Percentiles rank a stretch among this genome's conserved stretches.
These are phyloP conservation scores for Podosphaera aphanis DNA, from an alignment of 2,329 filamentous ascomycete species.

Conservation along the genomic window DNA sequence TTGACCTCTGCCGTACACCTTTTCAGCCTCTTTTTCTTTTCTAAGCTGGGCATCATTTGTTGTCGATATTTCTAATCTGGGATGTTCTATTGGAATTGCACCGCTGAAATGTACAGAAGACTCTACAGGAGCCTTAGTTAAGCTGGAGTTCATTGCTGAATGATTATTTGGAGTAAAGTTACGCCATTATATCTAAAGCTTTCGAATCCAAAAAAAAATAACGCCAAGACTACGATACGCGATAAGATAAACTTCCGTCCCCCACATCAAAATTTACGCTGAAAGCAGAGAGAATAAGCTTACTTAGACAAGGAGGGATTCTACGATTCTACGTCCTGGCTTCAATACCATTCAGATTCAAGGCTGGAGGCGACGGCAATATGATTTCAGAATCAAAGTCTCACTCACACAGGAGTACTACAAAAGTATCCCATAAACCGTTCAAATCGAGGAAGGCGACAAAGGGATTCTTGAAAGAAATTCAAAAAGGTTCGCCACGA, in stretches of 20 bases:
- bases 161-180: not conserved
- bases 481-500: slow-evolving; percentile 45
- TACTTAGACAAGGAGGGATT: too few species aligned
- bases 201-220: not conserved
- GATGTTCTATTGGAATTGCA: slow-evolving; percentile 25
- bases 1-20: slow-evolving; percentile 64
- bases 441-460: slow-evolving; percentile 86
- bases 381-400: slow-evolving; percentile 48
- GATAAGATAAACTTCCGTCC: slow-evolving; percentile 8
- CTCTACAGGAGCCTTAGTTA: slow-evolving; percentile 2
- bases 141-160: slow-evolving; percentile 7
- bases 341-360: slow-evolving; percentile 68
- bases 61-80: slow-evolving; percentile 25
- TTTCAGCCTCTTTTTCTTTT: slow-evolving; percentile 38
- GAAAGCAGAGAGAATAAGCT: too few species aligned
- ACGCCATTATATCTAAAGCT: too few species aligned
- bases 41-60: slow-evolving; percentile 16
- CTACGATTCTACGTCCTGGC: slow-evolving; percentile 35
- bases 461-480: slow-evolving; percentile 67
- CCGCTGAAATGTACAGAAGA: slow-evolving; percentile 22
- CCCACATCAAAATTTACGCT: slow-evolving; percentile 1
- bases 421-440: slow-evolving; percentile 66
- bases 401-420: slow-evolving; percentile 82
- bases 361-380: slow-evolving; percentile 41
- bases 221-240: slow-evolving; percentile 5